Base-by-base conservation (phyloP, 1,284 basidiomycete species). In the Filobasidium uniguttulatum region DNA sequence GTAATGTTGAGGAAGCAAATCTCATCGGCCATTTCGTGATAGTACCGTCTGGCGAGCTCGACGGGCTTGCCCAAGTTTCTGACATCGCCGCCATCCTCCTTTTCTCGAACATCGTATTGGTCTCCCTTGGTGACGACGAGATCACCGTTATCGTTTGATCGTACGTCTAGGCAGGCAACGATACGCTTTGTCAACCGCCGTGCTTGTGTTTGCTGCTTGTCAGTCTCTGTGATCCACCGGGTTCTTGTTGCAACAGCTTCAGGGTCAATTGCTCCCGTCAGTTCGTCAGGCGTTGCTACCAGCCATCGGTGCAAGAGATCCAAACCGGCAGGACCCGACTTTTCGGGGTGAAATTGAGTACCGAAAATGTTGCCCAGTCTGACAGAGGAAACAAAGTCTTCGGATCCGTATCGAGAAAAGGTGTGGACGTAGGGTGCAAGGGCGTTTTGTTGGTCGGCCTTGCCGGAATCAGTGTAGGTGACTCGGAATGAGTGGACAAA, bases 61-160 rank as follows among this genome's bases (percentile, higher is more conserved):
- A 99, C 89, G 2, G 94, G 94, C 71, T 96, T 97, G 53, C 94
- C 94, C 53, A 99, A 82, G 69, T 99, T 98, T 56, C 94, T 83
- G 5, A 99, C 94, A 3, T 82, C 80, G 30, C 89, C 83, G 8
- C 28, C 49, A 14, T 46, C 48, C 10, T 69, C 63, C 63, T 83
- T 86, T 68, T 97, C 93, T 50, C 93, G 85, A 14, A 97, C 93
- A 63, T 97, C 89, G 72, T 99, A 99, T 65, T 94, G 91, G 69
- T 99, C 94, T 49, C 94, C 94, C 72, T 99, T 99, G 44, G 94
- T 99, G 1, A 99, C 94, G 51, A 99, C 91, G 46, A 99, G 80
- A 67, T 99, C 94, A 40, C 94, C 94, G 28, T 82, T 70, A 66
- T 99, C 94, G 71, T 98, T 98, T 33, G 88, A 80, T 37, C 94